A percentile compares a stretch with the other conserved stretches of the same genome.
phyloP scores from a whole-genome alignment of 306 rosid genomes.

The Gillenia trifoliata region DNA sequence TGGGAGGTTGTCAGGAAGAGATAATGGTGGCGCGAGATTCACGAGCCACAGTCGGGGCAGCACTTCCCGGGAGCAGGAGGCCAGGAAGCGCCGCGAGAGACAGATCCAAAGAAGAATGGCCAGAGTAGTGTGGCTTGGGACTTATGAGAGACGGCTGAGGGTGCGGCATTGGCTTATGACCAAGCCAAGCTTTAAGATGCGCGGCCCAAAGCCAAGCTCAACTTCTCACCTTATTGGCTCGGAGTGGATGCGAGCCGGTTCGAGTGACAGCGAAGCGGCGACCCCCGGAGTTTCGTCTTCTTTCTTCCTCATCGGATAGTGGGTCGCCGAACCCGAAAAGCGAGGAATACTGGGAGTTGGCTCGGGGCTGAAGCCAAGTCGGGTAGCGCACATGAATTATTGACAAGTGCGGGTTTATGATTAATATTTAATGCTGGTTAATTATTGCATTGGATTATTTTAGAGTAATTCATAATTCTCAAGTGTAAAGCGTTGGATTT shows the following conservation, averaged over 20 bases:
- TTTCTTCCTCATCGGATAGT: background rate
- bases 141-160: conserved; percentile 40
- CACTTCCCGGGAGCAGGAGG: conserved; percentile 51
- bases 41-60: background rate
- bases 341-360: background rate
- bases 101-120: conserved; percentile 31
- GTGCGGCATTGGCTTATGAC: conserved; percentile 59
- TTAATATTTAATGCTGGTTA: background rate
- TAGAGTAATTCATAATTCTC: background rate
- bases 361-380: background rate
- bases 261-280: conserved; percentile 5
- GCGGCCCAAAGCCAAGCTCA: conserved; percentile 61
- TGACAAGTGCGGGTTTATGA: background rate
- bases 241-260: background rate
- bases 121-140: conserved; percentile 66
- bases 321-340: background rate
- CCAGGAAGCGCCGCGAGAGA: conserved; percentile 72
- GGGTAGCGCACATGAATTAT: background rate
- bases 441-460: background rate
- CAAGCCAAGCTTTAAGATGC: conserved; percentile 55
- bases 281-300: background rate
- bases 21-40: background rate
- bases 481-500: conserved; percentile 2
- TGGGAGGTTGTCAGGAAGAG: background rate
- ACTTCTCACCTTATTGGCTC: conserved; percentile 44